Evolutionary conservation across 805 yeast species (phyloP).

Genomic region (Kodamaea lidongshanica): DNA sequence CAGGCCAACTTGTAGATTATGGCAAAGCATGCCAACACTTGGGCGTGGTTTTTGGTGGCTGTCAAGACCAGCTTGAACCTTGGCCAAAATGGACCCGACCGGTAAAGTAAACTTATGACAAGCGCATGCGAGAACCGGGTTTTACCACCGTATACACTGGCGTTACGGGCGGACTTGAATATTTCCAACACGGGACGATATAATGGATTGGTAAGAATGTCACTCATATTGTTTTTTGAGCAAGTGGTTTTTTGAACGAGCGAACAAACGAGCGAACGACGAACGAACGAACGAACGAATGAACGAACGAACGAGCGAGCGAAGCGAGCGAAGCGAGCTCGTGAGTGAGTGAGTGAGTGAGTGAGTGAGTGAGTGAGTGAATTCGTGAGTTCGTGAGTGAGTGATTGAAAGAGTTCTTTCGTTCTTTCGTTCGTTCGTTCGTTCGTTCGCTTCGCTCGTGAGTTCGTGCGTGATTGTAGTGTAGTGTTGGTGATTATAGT

Average conservation of each 20-base stretch:
- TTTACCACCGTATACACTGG: conserved; percentile 56
- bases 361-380: too few species aligned
- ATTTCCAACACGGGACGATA: conserved; percentile 29
- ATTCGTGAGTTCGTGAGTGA: too few species aligned
- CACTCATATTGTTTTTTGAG: conserved; percentile 11
- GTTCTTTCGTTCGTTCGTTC: too few species aligned
- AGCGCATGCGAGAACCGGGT: conserved; percentile 59
- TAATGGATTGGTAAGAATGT: conserved; percentile 16
- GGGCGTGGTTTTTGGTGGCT: conserved; percentile 53
- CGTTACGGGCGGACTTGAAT: conserved; percentile 37
- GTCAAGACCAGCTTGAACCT: conserved; percentile 40
- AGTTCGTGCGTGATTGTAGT: too few species aligned
- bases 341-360: too few species aligned
- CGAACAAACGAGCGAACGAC: conserved; percentile 5
- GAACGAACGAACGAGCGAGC: too few species aligned
- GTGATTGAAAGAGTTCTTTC: too few species aligned
- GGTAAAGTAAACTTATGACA: conserved; percentile 53
- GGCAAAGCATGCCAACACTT: conserved; percentile 51
- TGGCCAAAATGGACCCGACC: conserved; percentile 44
- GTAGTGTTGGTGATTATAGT: too few species aligned
- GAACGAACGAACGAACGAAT: too few species aligned
- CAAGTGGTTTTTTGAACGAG: conserved; percentile 6
- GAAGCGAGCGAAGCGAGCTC: too few species aligned
- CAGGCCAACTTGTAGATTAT: conserved; percentile 41
- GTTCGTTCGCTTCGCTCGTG: too few species aligned